These are phyloP conservation scores for Gastrodia elata DNA, from an alignment of 106 monocot species.

Conservation along the genomic window DNA sequence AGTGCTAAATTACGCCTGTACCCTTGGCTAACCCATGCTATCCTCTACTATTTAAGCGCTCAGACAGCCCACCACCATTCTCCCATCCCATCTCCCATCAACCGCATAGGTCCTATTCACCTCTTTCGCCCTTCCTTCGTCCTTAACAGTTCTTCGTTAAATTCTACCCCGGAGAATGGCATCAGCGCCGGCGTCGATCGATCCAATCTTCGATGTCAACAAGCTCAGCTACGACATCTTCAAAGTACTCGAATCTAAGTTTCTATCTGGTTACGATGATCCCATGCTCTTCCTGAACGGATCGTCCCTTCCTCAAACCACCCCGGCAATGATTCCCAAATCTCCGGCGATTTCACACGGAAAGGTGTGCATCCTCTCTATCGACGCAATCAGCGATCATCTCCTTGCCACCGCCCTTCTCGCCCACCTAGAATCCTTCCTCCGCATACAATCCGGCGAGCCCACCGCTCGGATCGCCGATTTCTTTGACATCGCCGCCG, in stretches of 20 bases:
- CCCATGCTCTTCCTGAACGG: constrained; percentile 22
- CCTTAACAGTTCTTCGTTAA: background rate
- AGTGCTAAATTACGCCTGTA: background rate
- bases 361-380: constrained; percentile 52
- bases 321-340: background rate
- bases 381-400: constrained; percentile 40
- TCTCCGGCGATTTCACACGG: background rate
- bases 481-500: constrained; percentile 77
- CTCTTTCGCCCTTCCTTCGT: background rate
- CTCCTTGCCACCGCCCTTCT: constrained; percentile 49
- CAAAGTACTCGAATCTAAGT: constrained; percentile 51
- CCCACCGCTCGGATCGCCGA: constrained; percentile 43
- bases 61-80: background rate
- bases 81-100: background rate
- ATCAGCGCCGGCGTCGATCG: background rate
- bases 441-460: constrained; percentile 25
- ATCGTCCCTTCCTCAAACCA: background rate
- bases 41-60: background rate
- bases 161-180: background rate
- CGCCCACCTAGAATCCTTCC: constrained; percentile 40
- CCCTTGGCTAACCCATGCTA: background rate
- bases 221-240: constrained; percentile 75
- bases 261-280: constrained; percentile 32
- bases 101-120: background rate
- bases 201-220: constrained; percentile 19